These are phyloP conservation scores for Schwanniomyces vanrijiae DNA, from an alignment of 805 yeast genomes.

Conservation along the genomic window DNA sequence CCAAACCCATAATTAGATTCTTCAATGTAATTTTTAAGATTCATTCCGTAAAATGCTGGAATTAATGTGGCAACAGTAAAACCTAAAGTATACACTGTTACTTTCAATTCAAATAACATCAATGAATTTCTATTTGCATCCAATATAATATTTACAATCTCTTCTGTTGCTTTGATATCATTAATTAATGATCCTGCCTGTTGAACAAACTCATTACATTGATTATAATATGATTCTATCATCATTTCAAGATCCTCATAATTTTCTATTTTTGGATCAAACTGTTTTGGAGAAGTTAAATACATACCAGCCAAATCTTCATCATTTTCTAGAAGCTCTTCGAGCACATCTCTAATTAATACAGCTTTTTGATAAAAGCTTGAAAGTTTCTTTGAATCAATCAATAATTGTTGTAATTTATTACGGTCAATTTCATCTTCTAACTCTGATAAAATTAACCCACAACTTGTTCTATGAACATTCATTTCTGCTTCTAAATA, in stretches of 20 bases:
- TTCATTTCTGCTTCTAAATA: conserved; percentile 74
- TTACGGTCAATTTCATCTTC: conserved; percentile 81
- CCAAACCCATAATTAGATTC: conserved; percentile 66
- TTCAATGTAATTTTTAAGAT: conserved; percentile 74
- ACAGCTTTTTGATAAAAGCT: conserved; percentile 73
- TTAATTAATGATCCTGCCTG: conserved; percentile 79
- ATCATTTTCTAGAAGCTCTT: conserved; percentile 81
- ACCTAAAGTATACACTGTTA: conserved; percentile 81
- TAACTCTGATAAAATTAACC: conserved; percentile 61
- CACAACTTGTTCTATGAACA: conserved; percentile 56
- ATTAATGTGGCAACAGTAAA: conserved; percentile 80
- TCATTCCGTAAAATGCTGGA: conserved; percentile 92
- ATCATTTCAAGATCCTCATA: conserved; percentile 83
- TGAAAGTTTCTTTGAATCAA: conserved; percentile 68
- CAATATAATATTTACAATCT: conserved; percentile 84
- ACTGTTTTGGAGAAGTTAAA: conserved; percentile 45
- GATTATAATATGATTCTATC: conserved; percentile 84
- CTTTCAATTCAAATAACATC: conserved; percentile 81
- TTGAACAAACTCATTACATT: conserved; percentile 91
- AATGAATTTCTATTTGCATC: conserved; percentile 90
- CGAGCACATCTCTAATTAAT: conserved; percentile 77
- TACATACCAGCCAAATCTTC: conserved; percentile 84
- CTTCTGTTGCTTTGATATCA: conserved; percentile 89
- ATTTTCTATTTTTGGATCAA: conserved; percentile 27
- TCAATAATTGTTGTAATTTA: conserved; percentile 68